Evolutionary conservation across 2,329 filamentous ascomycete genomes (phyloP).

Genomic region (Penicillium sp.): DNA sequence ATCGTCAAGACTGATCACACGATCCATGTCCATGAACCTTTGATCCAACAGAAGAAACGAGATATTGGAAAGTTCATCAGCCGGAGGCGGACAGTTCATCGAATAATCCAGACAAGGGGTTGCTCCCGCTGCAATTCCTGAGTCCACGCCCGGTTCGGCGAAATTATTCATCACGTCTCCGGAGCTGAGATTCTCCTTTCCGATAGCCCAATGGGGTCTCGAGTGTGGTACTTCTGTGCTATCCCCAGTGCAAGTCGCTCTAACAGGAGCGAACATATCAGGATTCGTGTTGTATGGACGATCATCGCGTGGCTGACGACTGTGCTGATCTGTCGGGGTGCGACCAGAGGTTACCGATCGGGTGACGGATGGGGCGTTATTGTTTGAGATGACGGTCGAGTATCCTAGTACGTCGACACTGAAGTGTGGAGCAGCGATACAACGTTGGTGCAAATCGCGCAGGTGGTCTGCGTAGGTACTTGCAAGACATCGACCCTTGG

Average conservation of each 20-base stretch:
- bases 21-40: conserved; percentile 14
- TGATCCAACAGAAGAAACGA: conserved; percentile 11
- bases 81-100: not conserved
- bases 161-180: not conserved
- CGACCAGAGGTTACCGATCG: not conserved
- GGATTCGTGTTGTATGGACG: not conserved
- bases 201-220: not conserved
- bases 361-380: not conserved
- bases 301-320: not conserved
- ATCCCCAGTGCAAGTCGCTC: not conserved
- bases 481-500: not conserved
- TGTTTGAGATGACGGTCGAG: not conserved
- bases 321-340: not conserved
- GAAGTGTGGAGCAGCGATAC: conserved; percentile 4
- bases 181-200: not conserved
- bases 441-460: conserved; percentile 4
- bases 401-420: conserved; percentile 8
- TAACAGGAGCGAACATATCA: not conserved
- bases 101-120: not conserved
- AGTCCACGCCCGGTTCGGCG: not conserved
- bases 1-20: conserved; percentile 13
- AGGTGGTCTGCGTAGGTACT: conserved; percentile 12
- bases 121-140: not conserved
- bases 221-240: not conserved
- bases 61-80: conserved; percentile 7